Evolutionary conservation across 495 filamentous ascomycete genomes (phyloP).

Genomic region (Neurospora sp.): DNA sequence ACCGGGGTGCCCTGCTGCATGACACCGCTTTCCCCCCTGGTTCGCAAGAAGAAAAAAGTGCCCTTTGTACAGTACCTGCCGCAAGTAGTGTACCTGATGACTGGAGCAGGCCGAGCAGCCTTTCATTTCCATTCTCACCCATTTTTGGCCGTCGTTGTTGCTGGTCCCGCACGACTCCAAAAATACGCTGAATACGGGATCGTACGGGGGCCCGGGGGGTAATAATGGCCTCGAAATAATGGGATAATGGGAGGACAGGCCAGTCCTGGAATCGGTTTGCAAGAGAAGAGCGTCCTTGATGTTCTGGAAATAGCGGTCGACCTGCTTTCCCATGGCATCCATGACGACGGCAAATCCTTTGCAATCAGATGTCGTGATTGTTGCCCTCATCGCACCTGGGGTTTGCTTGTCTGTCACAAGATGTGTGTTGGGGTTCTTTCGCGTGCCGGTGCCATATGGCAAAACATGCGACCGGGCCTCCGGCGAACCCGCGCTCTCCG

Average conservation of each 20-base stretch:
- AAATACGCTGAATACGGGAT: neutral
- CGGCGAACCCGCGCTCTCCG: neutral
- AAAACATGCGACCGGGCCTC: neutral
- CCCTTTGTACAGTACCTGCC: slow-evolving; percentile 10
- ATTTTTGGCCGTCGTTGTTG: neutral
- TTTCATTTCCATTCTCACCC: neutral
- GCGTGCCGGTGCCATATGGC: neutral
- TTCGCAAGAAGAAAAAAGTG: slow-evolving; percentile 1
- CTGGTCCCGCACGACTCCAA: neutral
- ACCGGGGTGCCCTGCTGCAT: slow-evolving; percentile 16
- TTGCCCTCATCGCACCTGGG: neutral
- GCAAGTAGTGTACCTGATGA: neutral
- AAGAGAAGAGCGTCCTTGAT: neutral
- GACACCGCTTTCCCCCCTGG: slow-evolving; percentile 19
- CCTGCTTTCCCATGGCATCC: neutral
- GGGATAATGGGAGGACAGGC: neutral
- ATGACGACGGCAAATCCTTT: neutral
- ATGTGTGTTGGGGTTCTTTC: neutral
- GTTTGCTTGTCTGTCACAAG: neutral
- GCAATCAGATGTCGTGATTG: neutral
- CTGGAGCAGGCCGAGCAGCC: neutral
- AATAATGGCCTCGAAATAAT: neutral
- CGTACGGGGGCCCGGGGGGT: neutral
- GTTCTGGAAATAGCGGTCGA: neutral
- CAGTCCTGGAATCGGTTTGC: neutral